A percentile compares a stretch with the other conserved stretches of the same genome.
Evolutionary conservation across 1,284 basidiomycete genomes (phyloP).

Genomic region (Fomitopsis palustris): DNA sequence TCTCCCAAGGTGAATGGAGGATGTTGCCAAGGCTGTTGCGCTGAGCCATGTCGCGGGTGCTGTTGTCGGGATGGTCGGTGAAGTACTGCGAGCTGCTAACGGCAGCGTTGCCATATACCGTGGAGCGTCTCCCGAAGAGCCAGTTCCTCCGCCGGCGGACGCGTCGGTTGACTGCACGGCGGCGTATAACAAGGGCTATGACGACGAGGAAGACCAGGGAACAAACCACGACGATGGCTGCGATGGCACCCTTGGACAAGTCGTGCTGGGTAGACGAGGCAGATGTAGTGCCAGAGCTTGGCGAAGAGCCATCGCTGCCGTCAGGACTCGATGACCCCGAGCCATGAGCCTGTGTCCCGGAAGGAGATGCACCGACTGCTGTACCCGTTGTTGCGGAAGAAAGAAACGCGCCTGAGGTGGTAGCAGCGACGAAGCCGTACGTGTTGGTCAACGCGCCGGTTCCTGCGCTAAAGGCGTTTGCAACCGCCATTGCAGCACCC

Average conservation of each 20-base stretch:
- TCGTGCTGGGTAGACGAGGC: conserved; percentile 2
- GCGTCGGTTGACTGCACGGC: conserved; percentile 17
- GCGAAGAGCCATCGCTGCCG: background rate
- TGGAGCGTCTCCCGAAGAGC: conserved; percentile 15
- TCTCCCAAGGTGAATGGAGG: conserved; percentile 6
- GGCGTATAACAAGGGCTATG: conserved; percentile 15
- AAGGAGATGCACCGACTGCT: background rate
- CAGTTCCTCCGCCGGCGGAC: conserved; percentile 21
- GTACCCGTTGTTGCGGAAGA: background rate
- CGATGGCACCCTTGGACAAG: conserved; percentile 12
- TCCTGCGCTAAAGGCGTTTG: background rate
- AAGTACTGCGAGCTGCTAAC: conserved; percentile 20
- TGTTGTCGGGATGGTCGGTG: conserved; percentile 10
- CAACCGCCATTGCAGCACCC: background rate
- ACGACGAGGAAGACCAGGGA: conserved; percentile 11
- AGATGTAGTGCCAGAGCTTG: background rate
- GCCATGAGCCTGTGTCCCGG: background rate
- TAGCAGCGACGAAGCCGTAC: background rate
- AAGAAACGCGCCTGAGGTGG: background rate
- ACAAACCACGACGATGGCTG: conserved; percentile 13
- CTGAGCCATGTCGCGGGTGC: conserved; percentile 17
- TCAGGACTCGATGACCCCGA: background rate
- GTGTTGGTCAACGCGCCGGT: background rate
- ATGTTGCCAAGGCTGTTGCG: conserved; percentile 41
- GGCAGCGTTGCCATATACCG: conserved; percentile 6